Conservation (phyloP, 2,329 filamentous ascomycete genomes). For the Diplodia mutila region DNA sequence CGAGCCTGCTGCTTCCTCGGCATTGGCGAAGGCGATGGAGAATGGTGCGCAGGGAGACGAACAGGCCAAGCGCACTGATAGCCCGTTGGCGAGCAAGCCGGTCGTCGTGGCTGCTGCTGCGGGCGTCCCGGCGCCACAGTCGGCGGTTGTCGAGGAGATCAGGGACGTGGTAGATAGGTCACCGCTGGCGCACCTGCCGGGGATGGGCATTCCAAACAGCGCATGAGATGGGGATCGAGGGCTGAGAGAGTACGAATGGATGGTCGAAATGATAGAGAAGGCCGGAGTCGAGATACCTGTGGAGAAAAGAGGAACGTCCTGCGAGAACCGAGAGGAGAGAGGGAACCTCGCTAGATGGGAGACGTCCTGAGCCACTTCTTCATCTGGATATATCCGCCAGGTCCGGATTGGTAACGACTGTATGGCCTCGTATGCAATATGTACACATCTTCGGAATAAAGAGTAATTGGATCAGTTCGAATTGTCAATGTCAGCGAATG, state of each 20-base stretch:
- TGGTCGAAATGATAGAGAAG: neutral
- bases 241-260: neutral
- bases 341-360: neutral
- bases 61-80: neutral
- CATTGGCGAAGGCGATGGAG: neutral
- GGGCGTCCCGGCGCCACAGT: slow-evolving; percentile 7
- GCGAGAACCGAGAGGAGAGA: neutral
- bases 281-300: neutral
- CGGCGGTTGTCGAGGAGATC: slow-evolving; percentile 14
- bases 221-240: neutral
- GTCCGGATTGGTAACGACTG: slow-evolving; percentile 14
- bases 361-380: neutral
- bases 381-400: neutral
- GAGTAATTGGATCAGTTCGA: neutral
- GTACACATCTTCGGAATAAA: slow-evolving; percentile 1
- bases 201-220: slow-evolving; percentile 23
- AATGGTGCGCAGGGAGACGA: neutral
- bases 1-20: neutral
- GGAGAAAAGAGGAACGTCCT: neutral
- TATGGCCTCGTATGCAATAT: slow-evolving; percentile 17
- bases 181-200: slow-evolving; percentile 21
- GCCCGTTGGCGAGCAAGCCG: slow-evolving; percentile 18
- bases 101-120: slow-evolving; percentile 5
- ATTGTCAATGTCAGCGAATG: neutral
- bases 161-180: slow-evolving; percentile 2